phyloP scores from a whole-genome alignment of 495 filamentous ascomycete species.

The Massariosphaeria phaeospora region DNA sequence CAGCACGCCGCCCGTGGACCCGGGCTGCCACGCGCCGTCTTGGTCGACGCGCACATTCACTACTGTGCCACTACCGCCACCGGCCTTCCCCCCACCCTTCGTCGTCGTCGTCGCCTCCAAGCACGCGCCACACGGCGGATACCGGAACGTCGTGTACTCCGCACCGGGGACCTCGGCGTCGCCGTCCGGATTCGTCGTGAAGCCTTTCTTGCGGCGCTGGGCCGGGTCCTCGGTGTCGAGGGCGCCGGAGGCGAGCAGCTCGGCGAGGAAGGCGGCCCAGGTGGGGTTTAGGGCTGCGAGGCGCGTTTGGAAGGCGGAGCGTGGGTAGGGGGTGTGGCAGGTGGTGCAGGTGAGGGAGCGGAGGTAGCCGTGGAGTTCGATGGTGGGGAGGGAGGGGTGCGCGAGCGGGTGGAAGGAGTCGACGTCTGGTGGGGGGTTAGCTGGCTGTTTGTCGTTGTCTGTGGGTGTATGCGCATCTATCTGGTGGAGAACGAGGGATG shows the following conservation, averaged over 20 bases:
- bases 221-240: conserved; percentile 71
- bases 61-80: conserved; percentile 53
- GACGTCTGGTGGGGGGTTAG: conserved; percentile 53
- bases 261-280: conserved; percentile 73
- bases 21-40: conserved; percentile 72
- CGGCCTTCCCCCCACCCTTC: conserved; percentile 51
- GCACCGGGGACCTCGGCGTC: conserved; percentile 88
- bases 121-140: conserved; percentile 83
- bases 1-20: conserved; percentile 70
- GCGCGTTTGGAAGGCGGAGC: conserved; percentile 69
- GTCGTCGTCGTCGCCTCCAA: conserved; percentile 58
- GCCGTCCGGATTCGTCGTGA: conserved; percentile 88
- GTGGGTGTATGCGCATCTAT: too few relatives aligned
- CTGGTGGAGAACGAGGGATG: too few relatives aligned
- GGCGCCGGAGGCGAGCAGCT: conserved; percentile 65
- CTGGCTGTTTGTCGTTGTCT: not conserved
- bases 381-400: conserved; percentile 67
- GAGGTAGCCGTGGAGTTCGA: conserved; percentile 89
- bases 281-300: conserved; percentile 75
- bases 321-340: conserved; percentile 46
- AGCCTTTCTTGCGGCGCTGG: conserved; percentile 60
- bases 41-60: conserved; percentile 63
- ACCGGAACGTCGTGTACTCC: conserved; percentile 83
- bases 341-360: conserved; percentile 75
- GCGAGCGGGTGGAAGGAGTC: conserved; percentile 83